Percentiles rank a stretch among this genome's conserved stretches.
These are phyloP conservation scores for Helianthus tuberosus DNA, from an alignment of 129 eudicot species.

Conservation along the genomic window DNA sequence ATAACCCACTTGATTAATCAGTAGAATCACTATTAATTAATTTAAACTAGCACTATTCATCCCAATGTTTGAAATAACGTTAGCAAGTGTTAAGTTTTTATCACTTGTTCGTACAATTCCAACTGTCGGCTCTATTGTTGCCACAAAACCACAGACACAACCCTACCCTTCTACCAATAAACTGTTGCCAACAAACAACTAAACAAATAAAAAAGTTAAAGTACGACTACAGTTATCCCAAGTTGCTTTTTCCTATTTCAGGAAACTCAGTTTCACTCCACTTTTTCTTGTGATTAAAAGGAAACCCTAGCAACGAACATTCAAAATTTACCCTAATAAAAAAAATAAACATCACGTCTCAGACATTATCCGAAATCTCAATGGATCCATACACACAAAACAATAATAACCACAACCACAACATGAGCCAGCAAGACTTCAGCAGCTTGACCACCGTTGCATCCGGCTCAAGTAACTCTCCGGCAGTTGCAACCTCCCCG, in stretches of 20 bases:
- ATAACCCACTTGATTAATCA: too few relatives aligned
- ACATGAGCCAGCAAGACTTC: constrained; percentile 11
- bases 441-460: constrained; percentile 20
- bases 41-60: too few relatives aligned
- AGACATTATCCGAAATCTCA: constrained; percentile 27
- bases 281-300: constrained; percentile 13
- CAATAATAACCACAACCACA: constrained; percentile 6
- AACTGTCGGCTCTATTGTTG: background rate
- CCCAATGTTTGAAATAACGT: too few relatives aligned
- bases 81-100: background rate
- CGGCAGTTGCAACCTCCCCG: constrained; percentile 31
- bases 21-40: too few relatives aligned
- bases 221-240: constrained; percentile 5
- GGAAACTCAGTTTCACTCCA: constrained; percentile 14
- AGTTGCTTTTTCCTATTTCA: constrained; percentile 24
- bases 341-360: constrained; percentile 27
- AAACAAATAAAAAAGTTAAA: constrained; percentile 12
- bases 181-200: background rate
- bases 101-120: constrained; percentile 6
- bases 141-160: background rate
- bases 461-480: constrained; percentile 32
- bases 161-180: constrained; percentile 2
- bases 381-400: constrained; percentile 31
- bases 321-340: constrained; percentile 8
- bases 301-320: constrained; percentile 30